Evolutionary conservation across 352 stramenopile genomes (phyloP).

Genomic region (Saprolegnia diclina): DNA sequence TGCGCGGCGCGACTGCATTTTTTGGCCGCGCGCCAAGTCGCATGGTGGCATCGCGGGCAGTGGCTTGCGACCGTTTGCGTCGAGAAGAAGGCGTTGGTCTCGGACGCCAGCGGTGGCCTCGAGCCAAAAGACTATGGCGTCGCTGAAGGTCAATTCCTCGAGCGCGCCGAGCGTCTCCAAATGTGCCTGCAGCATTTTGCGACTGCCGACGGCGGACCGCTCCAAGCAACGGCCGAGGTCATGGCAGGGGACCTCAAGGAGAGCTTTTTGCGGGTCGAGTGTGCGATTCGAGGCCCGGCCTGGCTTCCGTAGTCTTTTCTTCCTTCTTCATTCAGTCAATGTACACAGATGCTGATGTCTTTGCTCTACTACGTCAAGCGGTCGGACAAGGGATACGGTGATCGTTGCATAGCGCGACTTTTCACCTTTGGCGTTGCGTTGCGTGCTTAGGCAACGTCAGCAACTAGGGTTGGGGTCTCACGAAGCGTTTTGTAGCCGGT

Average conservation of each 20-base stretch:
- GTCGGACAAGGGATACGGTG: no score
- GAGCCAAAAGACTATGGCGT: conserved; percentile 8
- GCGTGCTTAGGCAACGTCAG: no score
- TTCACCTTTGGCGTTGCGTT: no score
- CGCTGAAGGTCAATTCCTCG: neutral
- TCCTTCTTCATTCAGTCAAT: no score
- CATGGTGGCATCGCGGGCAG: neutral
- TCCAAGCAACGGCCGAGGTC: neutral
- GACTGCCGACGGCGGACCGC: neutral
- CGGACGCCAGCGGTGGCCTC: neutral
- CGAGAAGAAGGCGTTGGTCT: conserved; percentile 1
- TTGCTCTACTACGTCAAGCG: no score
- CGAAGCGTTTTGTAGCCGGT: no score
- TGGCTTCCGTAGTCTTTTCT: neutral
- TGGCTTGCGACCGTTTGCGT: neutral
- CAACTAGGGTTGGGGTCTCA: no score
- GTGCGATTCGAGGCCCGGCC: neutral
- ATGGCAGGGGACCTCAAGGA: conserved; percentile 3
- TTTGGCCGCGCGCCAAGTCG: neutral
- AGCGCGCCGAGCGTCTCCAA: neutral
- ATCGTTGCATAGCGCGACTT: no score
- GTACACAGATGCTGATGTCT: no score
- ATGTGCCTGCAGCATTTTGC: conserved; percentile 1
- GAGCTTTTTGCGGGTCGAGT: neutral
- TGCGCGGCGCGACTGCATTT: conserved; percentile 2